These are phyloP conservation scores for Myxozyma lipomycoides DNA, from an alignment of 805 yeast species.

Conservation along the genomic window DNA sequence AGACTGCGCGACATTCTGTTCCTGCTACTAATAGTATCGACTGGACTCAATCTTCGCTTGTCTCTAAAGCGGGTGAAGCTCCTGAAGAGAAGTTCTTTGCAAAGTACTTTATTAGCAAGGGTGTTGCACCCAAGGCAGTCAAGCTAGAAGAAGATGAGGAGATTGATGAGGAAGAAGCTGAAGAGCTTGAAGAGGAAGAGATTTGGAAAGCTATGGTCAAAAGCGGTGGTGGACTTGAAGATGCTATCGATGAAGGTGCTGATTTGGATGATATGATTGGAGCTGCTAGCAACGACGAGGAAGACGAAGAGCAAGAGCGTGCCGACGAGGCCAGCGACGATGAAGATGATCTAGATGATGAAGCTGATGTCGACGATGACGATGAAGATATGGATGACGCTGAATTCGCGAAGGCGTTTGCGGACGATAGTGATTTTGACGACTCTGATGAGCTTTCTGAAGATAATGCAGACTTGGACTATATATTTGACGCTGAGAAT, in stretches of 20 bases:
- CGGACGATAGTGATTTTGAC: constrained; percentile 37
- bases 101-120: constrained; percentile 28
- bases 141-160: constrained; percentile 31
- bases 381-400: constrained; percentile 26
- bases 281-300: constrained; percentile 59
- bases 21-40: constrained; percentile 79
- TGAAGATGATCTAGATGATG: constrained; percentile 26
- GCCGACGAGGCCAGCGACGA: constrained; percentile 38
- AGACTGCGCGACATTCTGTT: constrained; percentile 48
- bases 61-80: constrained; percentile 45
- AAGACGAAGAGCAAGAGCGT: constrained; percentile 65
- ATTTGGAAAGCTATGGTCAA: constrained; percentile 78
- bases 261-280: constrained; percentile 47
- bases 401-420: constrained; percentile 39
- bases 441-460: constrained; percentile 39
- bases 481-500: constrained; percentile 28
- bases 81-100: constrained; percentile 58
- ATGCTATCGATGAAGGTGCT: constrained; percentile 59
- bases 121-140: constrained; percentile 34
- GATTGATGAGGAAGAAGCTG: constrained; percentile 39
- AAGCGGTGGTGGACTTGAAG: constrained; percentile 50
- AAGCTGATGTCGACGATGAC: constrained; percentile 28
- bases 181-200: constrained; percentile 56
- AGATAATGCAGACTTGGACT: constrained; percentile 34
- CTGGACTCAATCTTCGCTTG: constrained; percentile 73